These are phyloP conservation scores for Colletotrichum chlorophyti DNA, from an alignment of 2,329 filamentous ascomycete genomes.

Conservation along the genomic window DNA sequence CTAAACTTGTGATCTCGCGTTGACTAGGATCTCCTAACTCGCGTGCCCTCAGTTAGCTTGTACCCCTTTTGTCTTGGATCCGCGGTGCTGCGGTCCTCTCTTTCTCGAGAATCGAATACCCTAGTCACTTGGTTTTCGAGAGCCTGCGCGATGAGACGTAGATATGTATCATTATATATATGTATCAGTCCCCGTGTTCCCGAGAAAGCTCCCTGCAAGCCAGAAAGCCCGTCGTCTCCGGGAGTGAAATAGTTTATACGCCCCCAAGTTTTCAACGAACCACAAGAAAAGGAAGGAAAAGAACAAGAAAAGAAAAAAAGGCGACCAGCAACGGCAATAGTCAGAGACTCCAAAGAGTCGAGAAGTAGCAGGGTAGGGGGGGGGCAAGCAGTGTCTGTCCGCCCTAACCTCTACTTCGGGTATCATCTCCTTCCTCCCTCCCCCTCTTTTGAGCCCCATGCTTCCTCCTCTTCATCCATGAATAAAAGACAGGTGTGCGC, in stretches of 20 bases:
- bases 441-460: background rate
- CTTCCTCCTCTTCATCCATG: background rate
- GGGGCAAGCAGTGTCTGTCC: background rate
- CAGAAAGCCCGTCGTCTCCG: no score
- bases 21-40: no score
- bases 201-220: background rate
- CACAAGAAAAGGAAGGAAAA: background rate
- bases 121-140: no score
- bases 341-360: background rate
- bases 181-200: background rate
- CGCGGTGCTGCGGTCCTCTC: no score
- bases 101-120: no score
- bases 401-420: background rate
- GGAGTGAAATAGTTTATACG: no score
- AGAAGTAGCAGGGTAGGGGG: no score
- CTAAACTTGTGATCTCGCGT: no score
- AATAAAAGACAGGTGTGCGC: background rate
- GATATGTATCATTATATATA: slow-evolving; percentile 12
- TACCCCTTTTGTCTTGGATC: no score
- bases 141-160: no score
- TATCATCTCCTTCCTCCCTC: slow-evolving; percentile 17
- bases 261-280: no score
- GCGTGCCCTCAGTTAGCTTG: no score
- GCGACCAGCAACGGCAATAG: background rate
- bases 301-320: background rate